phyloP scores from a whole-genome alignment of 140 eudicot species.

The Flaveria floridana region DNA sequence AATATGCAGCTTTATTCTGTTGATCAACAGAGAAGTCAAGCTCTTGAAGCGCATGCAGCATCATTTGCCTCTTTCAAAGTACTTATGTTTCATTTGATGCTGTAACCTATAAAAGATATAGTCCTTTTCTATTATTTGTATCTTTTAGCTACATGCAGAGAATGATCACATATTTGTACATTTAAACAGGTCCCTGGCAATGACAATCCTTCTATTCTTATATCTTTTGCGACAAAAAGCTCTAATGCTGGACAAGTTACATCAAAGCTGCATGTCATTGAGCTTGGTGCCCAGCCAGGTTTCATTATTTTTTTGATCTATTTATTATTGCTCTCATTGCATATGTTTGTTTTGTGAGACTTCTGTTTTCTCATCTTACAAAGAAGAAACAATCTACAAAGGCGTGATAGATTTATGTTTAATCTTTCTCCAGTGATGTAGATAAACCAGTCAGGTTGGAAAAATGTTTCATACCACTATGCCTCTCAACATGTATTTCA shows the following conservation, averaged over 20 bases:
- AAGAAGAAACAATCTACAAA: constrained; percentile 2
- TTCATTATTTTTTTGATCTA: background rate
- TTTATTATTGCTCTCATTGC: background rate
- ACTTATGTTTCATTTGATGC: constrained; percentile 18
- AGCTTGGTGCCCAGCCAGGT: constrained; percentile 99
- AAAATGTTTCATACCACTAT: background rate
- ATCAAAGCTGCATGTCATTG: constrained; percentile 90
- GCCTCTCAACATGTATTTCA: background rate
- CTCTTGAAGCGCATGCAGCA: constrained; percentile 99
- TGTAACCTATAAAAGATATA: constrained; percentile 36
- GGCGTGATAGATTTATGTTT: background rate
- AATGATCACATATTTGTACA: constrained; percentile 18
- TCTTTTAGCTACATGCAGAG: background rate
- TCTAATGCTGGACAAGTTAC: constrained; percentile 91
- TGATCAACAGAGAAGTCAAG: constrained; percentile 94
- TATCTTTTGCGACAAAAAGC: constrained; percentile 87
- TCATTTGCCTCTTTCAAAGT: constrained; percentile 87
- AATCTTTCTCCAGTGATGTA: background rate
- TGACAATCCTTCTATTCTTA: constrained; percentile 88
- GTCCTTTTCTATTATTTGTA: background rate
- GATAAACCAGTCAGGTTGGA: constrained; percentile 1
- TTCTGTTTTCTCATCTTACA: background rate
- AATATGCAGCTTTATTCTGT: constrained; percentile 91
- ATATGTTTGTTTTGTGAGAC: background rate
- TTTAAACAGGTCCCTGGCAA: constrained; percentile 80